A percentile compares a stretch with the other conserved stretches of the same genome.
phyloP scores from a whole-genome alignment of 495 filamentous ascomycete genomes.

The Penicillium bovifimosum region DNA sequence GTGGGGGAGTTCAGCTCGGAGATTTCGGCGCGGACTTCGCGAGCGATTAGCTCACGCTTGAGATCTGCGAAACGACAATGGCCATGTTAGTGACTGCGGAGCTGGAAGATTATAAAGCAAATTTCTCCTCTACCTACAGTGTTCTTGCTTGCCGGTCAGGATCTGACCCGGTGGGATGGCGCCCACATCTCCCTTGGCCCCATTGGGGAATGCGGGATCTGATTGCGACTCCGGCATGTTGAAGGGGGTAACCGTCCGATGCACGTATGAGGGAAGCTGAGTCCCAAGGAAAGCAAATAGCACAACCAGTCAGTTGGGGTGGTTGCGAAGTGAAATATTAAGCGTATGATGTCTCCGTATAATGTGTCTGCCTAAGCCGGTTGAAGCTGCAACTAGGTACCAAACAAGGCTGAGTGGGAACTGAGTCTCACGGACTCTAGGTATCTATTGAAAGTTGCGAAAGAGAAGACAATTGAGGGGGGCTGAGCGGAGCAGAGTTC shows the following conservation, averaged over 20 bases:
- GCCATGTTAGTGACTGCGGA: background rate
- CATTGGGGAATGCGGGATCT: constrained; percentile 9
- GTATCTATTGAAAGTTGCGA: background rate
- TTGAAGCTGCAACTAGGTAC: constrained; percentile 12
- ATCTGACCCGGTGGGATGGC: constrained; percentile 45
- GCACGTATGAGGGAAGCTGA: background rate
- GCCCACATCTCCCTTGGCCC: constrained; percentile 1
- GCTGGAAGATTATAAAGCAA: background rate
- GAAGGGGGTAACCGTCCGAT: background rate
- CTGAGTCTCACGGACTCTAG: background rate
- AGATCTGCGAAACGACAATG: constrained; percentile 56
- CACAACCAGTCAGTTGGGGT: background rate
- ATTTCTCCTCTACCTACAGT: constrained; percentile 55
- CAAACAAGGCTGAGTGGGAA: background rate
- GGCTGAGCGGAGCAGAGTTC: constrained; percentile 6
- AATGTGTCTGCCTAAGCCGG: constrained; percentile 12
- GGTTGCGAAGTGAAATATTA: background rate
- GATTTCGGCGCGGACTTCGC: constrained; percentile 86
- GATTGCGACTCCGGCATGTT: constrained; percentile 1
- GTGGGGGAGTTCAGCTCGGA: constrained; percentile 88
- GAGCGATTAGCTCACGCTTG: constrained; percentile 87
- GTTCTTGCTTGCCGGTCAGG: constrained; percentile 95
- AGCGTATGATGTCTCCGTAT: background rate
- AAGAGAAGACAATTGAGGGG: background rate
- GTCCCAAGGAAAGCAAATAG: background rate